Base-by-base conservation (phyloP, 1,284 basidiomycete species). In the Lentinus polychrous region DNA sequence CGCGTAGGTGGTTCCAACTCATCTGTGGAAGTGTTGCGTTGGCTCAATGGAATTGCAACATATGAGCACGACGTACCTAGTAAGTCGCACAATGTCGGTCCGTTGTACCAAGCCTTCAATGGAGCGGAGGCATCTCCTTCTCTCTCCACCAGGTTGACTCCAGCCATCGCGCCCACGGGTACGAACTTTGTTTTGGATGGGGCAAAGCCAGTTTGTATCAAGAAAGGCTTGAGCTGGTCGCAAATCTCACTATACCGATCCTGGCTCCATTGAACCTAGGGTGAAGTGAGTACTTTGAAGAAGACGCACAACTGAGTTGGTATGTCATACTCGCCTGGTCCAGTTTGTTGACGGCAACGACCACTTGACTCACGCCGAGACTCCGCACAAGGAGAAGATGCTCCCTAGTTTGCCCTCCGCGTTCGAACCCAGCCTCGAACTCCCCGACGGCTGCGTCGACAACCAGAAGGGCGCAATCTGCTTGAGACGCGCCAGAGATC, bases 401-500 rank as follows among this genome's bases (percentile, higher is more conserved):
- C 65, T 99, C 95, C 48, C 95, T 76, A n/a, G 94, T 99, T 71
- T 99, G 95, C 0, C 95, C 95, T 24, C 91, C 91, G 12, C 87
- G 78, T 38, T 93, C 86, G 59, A 99, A 99, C 0, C 95, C 95
- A 18, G 92, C 86, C 66, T 99, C 95, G 56, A 99, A 99, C 58
- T 94, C 94, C 18, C 95, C 95, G 0, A 76, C 83, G 2, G 85
- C 75, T 6, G 94, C 86, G 65, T 97, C 96, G 17, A 99, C 82
- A 4, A 99, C 95, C n/a, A 99, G 78, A 3, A 99, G 68, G 1
- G 95, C 94, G 33, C 91, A 93, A 59, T 99, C 95, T 0, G 96
- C 96, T 68, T 98, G 95, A 0, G 94, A 86, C 1, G 95, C 95
- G 1, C 95, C 95, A 0, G 92, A 95, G 50, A 99, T 99, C 96